A percentile compares a stretch with the other conserved stretches of the same genome.
Conservation (phyloP, 805 yeast genomes). For the Kluyveromyces nonfermentans region DNA sequence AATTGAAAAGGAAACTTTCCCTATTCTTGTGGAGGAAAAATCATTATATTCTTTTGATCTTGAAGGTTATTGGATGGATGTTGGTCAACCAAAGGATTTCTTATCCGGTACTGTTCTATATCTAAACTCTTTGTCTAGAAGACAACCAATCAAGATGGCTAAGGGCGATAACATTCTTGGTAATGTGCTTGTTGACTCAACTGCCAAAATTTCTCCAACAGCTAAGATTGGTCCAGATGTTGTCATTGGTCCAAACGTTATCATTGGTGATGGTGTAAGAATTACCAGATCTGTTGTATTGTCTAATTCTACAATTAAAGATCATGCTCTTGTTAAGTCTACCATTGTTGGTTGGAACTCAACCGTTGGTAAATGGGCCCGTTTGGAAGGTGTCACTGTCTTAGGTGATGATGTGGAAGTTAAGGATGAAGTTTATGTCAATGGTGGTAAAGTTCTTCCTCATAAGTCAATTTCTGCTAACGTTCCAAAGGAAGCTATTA, state of each 20-base stretch:
- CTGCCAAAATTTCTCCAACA: conserved; percentile 84
- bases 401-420: conserved; percentile 98
- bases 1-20: conserved; percentile 99
- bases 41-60: conserved; percentile 90
- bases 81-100: conserved; percentile 99
- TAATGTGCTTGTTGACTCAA: conserved; percentile 87
- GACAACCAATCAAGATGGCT: conserved; percentile 59
- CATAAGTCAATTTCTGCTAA: conserved; percentile 94
- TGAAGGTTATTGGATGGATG: conserved; percentile 99
- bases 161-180: conserved; percentile 70
- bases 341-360: conserved; percentile 99
- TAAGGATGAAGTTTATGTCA: conserved; percentile 96
- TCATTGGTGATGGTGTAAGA: conserved; percentile 97
- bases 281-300: conserved; percentile 90
- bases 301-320: conserved; percentile 84
- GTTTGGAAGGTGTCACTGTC: conserved; percentile 95
- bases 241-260: conserved; percentile 92
- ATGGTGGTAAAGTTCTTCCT: conserved; percentile 98
- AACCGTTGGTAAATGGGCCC: conserved; percentile 96
- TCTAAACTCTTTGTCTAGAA: conserved; percentile 78
- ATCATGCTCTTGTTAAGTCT: conserved; percentile 95
- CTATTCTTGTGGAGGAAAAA: conserved; percentile 80
- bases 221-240: conserved; percentile 99
- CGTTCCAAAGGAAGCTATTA: conserved; percentile 96
- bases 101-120: conserved; percentile 90